A percentile compares a stretch with the other conserved stretches of the same genome.
Evolutionary conservation across 768 basidiomycete genomes (phyloP).

Genomic region (Antrodiella citrinella): DNA sequence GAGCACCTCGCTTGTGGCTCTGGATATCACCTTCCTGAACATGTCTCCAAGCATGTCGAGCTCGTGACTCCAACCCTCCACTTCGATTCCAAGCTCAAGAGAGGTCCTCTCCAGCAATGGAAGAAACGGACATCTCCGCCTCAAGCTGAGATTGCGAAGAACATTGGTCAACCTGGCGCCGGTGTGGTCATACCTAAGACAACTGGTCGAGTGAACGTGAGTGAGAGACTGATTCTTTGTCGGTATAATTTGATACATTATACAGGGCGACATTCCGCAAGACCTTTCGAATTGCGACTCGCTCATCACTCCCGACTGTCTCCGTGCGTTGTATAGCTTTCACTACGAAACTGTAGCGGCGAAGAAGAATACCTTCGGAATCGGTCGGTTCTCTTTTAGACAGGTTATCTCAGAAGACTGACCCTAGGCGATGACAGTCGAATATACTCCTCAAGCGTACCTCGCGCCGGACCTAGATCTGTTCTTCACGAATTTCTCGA

Average conservation of each 20-base stretch:
- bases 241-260: too few relatives aligned
- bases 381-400: slow-evolving; percentile 21
- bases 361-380: slow-evolving; percentile 24
- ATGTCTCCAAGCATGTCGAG: slow-evolving; percentile 53
- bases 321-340: slow-evolving; percentile 25
- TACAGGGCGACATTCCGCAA: slow-evolving; percentile 11
- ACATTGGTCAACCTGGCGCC: slow-evolving; percentile 8
- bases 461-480: slow-evolving; percentile 33
- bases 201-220: slow-evolving; percentile 8
- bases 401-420: too few relatives aligned
- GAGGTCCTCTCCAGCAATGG: slow-evolving; percentile 21
- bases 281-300: slow-evolving; percentile 19
- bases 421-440: too few relatives aligned
- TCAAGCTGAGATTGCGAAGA: background rate
- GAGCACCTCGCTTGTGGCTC: slow-evolving; percentile 48
- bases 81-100: slow-evolving; percentile 42
- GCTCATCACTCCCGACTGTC: slow-evolving; percentile 22
- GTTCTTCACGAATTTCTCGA: slow-evolving; percentile 36
- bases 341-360: slow-evolving; percentile 17
- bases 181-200: slow-evolving; percentile 12
- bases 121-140: background rate
- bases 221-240: too few relatives aligned
- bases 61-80: slow-evolving; percentile 65
- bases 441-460: slow-evolving; percentile 35
- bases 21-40: slow-evolving; percentile 53